Percentiles rank a stretch among this genome's conserved stretches.
Evolutionary conservation across 495 filamentous ascomycete species (phyloP).

Genomic region (Hypoxylon subgilvum): DNA sequence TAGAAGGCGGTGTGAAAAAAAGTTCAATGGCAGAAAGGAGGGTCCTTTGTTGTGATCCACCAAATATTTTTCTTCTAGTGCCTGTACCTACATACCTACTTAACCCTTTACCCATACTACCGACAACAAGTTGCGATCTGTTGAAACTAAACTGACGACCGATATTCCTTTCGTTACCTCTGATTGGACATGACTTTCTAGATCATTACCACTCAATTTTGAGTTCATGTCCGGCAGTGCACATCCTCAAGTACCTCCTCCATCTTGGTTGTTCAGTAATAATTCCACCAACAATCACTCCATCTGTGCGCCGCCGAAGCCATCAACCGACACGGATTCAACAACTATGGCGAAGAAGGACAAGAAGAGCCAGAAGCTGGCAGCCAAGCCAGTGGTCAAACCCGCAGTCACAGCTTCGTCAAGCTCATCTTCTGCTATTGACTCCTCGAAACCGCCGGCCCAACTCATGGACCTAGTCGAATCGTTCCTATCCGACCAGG

Average conservation of each 20-base stretch:
- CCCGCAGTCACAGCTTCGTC: slow-evolving; percentile 5
- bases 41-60: slow-evolving; percentile 19
- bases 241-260: slow-evolving; percentile 36
- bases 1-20: slow-evolving; percentile 21
- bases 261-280: slow-evolving; percentile 57
- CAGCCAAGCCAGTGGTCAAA: slow-evolving; percentile 22
- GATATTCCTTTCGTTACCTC: not conserved
- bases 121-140: slow-evolving; percentile 1
- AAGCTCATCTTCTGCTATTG: slow-evolving; percentile 15
- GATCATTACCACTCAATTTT: slow-evolving; percentile 4
- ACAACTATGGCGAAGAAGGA: slow-evolving; percentile 41
- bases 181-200: not conserved
- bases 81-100: too few relatives aligned
- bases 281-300: slow-evolving; percentile 38
- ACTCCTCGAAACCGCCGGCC: slow-evolving; percentile 51
- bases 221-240: slow-evolving; percentile 36
- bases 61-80: slow-evolving; percentile 34
- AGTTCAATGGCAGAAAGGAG: slow-evolving; percentile 25
- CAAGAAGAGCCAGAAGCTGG: slow-evolving; percentile 39
- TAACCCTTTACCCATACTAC: too few relatives aligned
- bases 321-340: slow-evolving; percentile 1
- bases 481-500: slow-evolving; percentile 68
- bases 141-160: not conserved
- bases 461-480: slow-evolving; percentile 70
- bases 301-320: slow-evolving; percentile 5